Conservation (phyloP, 331 rosid genomes). For the Quercus lobata region DNA sequence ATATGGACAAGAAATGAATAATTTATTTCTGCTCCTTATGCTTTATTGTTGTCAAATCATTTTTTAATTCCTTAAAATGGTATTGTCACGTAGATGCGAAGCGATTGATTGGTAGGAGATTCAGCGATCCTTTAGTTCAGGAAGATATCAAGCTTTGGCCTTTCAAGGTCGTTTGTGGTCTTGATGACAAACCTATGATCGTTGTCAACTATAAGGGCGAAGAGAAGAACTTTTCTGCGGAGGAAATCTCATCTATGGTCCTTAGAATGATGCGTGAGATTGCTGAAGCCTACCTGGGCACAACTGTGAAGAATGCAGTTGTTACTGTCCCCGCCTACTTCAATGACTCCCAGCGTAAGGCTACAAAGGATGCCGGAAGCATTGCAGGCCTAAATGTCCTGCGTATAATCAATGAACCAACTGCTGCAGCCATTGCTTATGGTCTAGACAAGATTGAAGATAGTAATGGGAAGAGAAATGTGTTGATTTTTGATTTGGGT, state of each 20-base stretch:
- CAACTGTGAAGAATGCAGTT: conserved; percentile 24
- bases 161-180: conserved; percentile 29
- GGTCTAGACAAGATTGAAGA: conserved; percentile 29
- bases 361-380: conserved; percentile 35
- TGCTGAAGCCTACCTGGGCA: conserved; percentile 18
- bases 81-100: no score
- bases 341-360: conserved; percentile 39
- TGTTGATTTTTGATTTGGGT: background rate
- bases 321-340: conserved; percentile 33
- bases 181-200: conserved; percentile 33
- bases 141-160: conserved; percentile 40
- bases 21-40: no score
- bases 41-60: no score
- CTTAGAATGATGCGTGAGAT: conserved; percentile 17
- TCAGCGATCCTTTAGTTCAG: conserved; percentile 14
- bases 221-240: conserved; percentile 28
- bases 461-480: no score
- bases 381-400: conserved; percentile 31
- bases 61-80: no score
- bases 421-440: conserved; percentile 50
- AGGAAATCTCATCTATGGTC: conserved; percentile 44
- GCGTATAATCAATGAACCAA: conserved; percentile 49
- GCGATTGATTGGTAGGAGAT: no score
- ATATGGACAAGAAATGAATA: no score
- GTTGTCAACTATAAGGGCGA: conserved; percentile 27